These are phyloP conservation scores for Poa annua DNA, from an alignment of 176 grass and related monocot species.

Conservation along the genomic window DNA sequence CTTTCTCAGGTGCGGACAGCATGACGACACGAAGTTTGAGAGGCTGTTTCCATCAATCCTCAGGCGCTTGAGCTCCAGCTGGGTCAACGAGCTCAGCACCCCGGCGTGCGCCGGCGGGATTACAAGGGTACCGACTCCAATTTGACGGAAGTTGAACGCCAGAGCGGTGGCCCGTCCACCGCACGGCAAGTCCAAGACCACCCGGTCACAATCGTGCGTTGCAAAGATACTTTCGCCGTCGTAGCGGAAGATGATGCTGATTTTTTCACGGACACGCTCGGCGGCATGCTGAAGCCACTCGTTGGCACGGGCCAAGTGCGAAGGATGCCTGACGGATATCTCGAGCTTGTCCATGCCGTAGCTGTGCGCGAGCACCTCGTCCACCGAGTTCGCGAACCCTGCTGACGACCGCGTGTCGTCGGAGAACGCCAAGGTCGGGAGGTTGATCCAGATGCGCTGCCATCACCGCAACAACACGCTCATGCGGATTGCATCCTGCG, in stretches of 20 bases:
- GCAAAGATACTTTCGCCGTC: background rate
- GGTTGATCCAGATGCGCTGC: background rate
- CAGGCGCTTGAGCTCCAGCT: background rate
- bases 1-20: background rate
- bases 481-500: background rate
- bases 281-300: background rate
- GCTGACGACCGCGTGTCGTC: background rate
- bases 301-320: background rate
- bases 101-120: background rate
- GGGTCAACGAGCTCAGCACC: background rate
- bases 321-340: background rate
- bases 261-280: background rate
- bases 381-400: background rate
- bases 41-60: background rate
- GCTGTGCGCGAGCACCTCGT: background rate
- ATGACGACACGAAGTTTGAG: background rate
- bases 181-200: background rate
- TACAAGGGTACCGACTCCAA: background rate
- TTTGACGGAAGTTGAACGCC: background rate
- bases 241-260: background rate
- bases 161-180: background rate
- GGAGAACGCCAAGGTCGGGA: background rate
- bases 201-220: background rate
- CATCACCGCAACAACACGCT: background rate
- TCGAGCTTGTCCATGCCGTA: background rate